Percentiles rank a stretch among this genome's conserved stretches.
Evolutionary conservation across 345 rosid genomes (phyloP).

Genomic region (Brassica cretica): DNA sequence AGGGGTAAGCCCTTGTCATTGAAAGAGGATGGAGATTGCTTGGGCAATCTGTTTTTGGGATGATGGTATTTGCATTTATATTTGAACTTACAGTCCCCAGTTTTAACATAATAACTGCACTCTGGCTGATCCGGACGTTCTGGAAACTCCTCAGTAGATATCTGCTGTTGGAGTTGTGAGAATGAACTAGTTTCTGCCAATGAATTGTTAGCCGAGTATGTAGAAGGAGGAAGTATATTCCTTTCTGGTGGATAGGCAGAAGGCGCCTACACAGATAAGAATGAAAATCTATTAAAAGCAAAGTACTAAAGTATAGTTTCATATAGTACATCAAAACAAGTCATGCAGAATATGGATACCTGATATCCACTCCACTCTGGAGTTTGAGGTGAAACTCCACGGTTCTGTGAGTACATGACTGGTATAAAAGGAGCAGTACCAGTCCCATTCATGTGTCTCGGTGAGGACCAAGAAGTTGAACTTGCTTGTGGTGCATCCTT

Average conservation of each 20-base stretch:
- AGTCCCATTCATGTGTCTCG: constrained; percentile 55
- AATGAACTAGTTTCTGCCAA: constrained; percentile 49
- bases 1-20: constrained; percentile 94
- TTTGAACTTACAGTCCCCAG: constrained; percentile 93
- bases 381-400: constrained; percentile 60
- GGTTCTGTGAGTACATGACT: constrained; percentile 60
- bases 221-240: constrained; percentile 51
- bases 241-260: constrained; percentile 62
- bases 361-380: constrained; percentile 92
- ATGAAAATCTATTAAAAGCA: neutral
- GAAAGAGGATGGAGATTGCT: constrained; percentile 56
- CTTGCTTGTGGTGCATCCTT: constrained; percentile 54
- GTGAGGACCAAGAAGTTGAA: constrained; percentile 73
- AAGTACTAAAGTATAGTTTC: constrained; percentile 10
- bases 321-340: neutral
- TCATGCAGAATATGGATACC: constrained; percentile 45
- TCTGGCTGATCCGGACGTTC: constrained; percentile 96
- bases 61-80: constrained; percentile 93
- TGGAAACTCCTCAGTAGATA: constrained; percentile 72
- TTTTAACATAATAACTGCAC: constrained; percentile 76
- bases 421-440: constrained; percentile 61
- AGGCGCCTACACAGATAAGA: constrained; percentile 59
- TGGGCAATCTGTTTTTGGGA: constrained; percentile 62
- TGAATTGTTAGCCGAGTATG: constrained; percentile 50
- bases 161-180: constrained; percentile 30